phyloP scores from a whole-genome alignment of 139 green algal species.

The Chlamydomonas schloesseri region DNA sequence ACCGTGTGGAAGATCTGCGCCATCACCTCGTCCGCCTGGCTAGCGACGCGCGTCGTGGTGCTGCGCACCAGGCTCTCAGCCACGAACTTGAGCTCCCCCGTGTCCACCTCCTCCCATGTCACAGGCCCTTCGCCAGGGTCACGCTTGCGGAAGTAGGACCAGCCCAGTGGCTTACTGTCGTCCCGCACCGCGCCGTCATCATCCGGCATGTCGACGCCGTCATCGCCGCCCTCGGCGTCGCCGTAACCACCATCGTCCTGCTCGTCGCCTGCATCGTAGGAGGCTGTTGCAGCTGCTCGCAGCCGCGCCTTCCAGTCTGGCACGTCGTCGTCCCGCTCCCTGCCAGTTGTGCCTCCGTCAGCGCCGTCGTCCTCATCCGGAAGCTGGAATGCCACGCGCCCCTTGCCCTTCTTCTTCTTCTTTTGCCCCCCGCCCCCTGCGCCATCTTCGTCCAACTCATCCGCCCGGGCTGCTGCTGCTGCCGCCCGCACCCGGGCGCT shows the following conservation, averaged over 20 bases:
- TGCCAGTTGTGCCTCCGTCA: not conserved
- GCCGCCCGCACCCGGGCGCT: not conserved
- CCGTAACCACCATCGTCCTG: not conserved
- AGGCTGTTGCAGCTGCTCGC: not conserved
- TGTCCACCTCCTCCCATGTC: conserved; percentile 39
- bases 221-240: not conserved
- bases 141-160: conserved; percentile 32
- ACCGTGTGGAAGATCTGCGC: conserved; percentile 31
- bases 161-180: conserved; percentile 35
- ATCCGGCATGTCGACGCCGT: not conserved
- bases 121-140: conserved; percentile 19
- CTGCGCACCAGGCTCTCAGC: conserved; percentile 35
- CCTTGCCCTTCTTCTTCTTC: not conserved
- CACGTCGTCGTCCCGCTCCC: not conserved
- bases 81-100: conserved; percentile 31
- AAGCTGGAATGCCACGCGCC: conserved; percentile 6
- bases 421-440: no score
- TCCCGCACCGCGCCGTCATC: conserved; percentile 4
- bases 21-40: conserved; percentile 35
- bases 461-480: not conserved
- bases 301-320: no score
- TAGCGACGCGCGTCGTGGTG: conserved; percentile 8
- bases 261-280: not conserved
- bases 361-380: not conserved
- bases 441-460: not conserved